Conservation (phyloP, 108 stramenopile species). For the Fistulifera solaris region DNA sequence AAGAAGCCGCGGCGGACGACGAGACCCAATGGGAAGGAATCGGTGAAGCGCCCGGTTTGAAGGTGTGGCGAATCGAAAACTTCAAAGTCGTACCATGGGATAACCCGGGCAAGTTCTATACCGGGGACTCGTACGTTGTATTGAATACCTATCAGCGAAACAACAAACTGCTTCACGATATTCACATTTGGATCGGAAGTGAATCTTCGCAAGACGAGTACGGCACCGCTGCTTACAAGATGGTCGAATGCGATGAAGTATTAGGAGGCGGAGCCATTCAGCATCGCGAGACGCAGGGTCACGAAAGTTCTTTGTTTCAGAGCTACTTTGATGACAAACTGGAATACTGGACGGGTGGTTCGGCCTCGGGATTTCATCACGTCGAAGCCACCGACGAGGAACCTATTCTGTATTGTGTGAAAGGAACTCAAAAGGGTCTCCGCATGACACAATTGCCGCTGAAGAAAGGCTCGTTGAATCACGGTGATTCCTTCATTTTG, state of each 20-base stretch:
- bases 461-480: constrained; percentile 53
- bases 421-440: constrained; percentile 45
- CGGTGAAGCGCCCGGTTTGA: constrained; percentile 37
- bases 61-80: constrained; percentile 85
- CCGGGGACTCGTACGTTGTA: constrained; percentile 86
- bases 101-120: constrained; percentile 58
- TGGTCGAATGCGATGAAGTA: constrained; percentile 86
- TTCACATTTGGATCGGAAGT: constrained; percentile 82
- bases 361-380: constrained; percentile 78
- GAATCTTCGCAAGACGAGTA: constrained; percentile 86
- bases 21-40: constrained; percentile 45
- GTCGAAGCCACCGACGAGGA: constrained; percentile 59
- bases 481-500: constrained; percentile 84
- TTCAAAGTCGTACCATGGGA: constrained; percentile 30
- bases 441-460: constrained; percentile 55
- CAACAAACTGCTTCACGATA: constrained; percentile 36
- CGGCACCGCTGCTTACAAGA: constrained; percentile 83
- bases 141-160: constrained; percentile 37
- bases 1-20: constrained; percentile 41
- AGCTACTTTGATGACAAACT: constrained; percentile 42
- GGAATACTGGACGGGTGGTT: constrained; percentile 77
- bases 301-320: constrained; percentile 63
- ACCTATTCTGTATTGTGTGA: constrained; percentile 48
- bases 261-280: constrained; percentile 80
- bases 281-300: constrained; percentile 82